Evolutionary conservation across 1,284 basidiomycete species (phyloP).

Genomic region (Trichosporon sp.): DNA sequence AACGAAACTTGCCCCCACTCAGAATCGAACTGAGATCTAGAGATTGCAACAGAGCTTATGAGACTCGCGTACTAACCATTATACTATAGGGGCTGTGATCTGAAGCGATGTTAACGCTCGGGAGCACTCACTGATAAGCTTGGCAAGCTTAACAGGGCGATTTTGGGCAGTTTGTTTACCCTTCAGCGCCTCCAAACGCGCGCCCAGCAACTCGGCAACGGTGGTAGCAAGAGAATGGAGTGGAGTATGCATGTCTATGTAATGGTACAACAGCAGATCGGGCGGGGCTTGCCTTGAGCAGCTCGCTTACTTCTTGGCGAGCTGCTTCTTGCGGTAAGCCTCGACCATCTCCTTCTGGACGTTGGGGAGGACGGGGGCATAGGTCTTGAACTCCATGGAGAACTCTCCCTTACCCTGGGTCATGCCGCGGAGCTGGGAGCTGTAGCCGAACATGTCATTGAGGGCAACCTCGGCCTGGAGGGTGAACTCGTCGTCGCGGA

Average conservation of each 20-base stretch:
- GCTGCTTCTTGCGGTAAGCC: slow-evolving; percentile 62
- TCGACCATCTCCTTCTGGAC: slow-evolving; percentile 81
- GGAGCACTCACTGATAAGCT: background rate
- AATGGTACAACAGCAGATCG: slow-evolving; percentile 15
- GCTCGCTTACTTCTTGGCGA: background rate
- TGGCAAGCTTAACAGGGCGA: background rate
- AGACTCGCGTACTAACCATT: slow-evolving; percentile 20
- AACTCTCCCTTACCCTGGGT: slow-evolving; percentile 98
- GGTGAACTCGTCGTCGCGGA: slow-evolving; percentile 96
- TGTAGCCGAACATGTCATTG: slow-evolving; percentile 99
- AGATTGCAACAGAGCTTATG: slow-evolving; percentile 10
- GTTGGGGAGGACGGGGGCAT: slow-evolving; percentile 84
- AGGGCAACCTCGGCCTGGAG: slow-evolving; percentile 87
- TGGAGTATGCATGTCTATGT: slow-evolving; percentile 31
- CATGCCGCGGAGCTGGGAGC: slow-evolving; percentile 83
- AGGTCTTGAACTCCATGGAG: slow-evolving; percentile 93
- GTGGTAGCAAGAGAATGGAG: slow-evolving; percentile 17
- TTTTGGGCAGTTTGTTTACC: background rate
- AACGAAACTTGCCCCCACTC: slow-evolving; percentile 11
- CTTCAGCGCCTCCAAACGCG: background rate
- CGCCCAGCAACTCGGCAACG: no score
- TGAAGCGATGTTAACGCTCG: background rate
- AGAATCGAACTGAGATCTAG: slow-evolving; percentile 21
- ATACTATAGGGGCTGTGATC: slow-evolving; percentile 10
- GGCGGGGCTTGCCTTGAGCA: background rate